Conservation (phyloP, 2,329 filamentous ascomycete genomes). For the Nakataea oryzae region DNA sequence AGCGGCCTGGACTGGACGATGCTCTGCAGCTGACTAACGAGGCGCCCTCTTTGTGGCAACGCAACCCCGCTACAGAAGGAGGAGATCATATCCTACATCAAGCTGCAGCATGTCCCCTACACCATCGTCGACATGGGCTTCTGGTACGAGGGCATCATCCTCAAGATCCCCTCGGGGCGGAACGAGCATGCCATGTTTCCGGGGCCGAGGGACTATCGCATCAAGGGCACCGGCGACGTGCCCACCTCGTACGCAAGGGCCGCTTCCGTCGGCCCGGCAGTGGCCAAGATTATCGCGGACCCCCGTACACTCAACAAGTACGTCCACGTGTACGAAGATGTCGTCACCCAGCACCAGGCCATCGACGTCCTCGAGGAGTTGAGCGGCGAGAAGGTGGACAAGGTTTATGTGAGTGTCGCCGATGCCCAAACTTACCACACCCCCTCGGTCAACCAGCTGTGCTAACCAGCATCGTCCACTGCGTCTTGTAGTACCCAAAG, state of each 20-base stretch:
- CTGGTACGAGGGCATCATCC: constrained; percentile 39
- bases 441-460: too few relatives aligned
- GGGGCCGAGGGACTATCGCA: constrained; percentile 21
- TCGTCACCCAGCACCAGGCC: constrained; percentile 34
- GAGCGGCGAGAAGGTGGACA: constrained; percentile 33
- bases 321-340: constrained; percentile 36
- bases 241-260: constrained; percentile 33
- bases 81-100: constrained; percentile 35
- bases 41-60: too few relatives aligned
- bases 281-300: constrained; percentile 39
- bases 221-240: constrained; percentile 33
- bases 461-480: neutral
- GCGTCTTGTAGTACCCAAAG: neutral
- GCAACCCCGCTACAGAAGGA: constrained; percentile 28
- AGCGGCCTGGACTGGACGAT: too few relatives aligned
- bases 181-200: too few relatives aligned
- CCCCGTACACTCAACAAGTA: constrained; percentile 40
- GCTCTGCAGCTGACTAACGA: too few relatives aligned
- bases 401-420: constrained; percentile 24
- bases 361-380: constrained; percentile 32
- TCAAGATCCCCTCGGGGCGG: constrained; percentile 16
- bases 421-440: too few relatives aligned
- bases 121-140: constrained; percentile 48
- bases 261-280: constrained; percentile 40
- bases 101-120: constrained; percentile 36